A percentile compares a stretch with the other conserved stretches of the same genome.
These are phyloP conservation scores for Neurospora sp. DNA, from an alignment of 2,329 filamentous ascomycete genomes.

Conservation along the genomic window DNA sequence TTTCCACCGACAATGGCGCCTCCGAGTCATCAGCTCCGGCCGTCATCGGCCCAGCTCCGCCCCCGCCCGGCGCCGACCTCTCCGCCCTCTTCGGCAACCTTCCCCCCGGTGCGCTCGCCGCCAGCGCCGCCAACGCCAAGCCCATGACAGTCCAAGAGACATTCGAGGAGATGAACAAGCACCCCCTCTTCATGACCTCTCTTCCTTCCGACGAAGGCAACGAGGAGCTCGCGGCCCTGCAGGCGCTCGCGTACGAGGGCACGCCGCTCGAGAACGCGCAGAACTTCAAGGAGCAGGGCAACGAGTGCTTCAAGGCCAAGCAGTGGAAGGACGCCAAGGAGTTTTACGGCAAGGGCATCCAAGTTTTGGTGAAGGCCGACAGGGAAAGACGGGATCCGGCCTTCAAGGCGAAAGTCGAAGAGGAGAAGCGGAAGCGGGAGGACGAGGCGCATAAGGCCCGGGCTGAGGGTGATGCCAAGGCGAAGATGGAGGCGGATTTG, in stretches of 20 bases:
- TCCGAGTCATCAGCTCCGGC: conserved; percentile 1
- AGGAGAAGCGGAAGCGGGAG: conserved; percentile 26
- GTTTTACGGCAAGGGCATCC: conserved; percentile 82
- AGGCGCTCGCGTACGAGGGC: conserved; percentile 87
- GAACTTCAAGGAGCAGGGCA: conserved; percentile 86
- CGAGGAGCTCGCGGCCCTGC: conserved; percentile 72
- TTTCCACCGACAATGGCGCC: conserved; percentile 1
- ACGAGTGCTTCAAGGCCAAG: conserved; percentile 70
- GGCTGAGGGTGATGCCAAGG: neutral
- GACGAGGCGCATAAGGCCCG: neutral
- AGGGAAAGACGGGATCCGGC: conserved; percentile 48
- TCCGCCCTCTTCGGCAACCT: neutral
- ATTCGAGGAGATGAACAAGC: conserved; percentile 46
- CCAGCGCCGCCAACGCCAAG: conserved; percentile 25
- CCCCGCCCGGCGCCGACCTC: neutral
- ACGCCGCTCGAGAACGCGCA: conserved; percentile 71
- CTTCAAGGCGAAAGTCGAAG: conserved; percentile 20
- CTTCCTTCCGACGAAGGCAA: conserved; percentile 63
- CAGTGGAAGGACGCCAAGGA: conserved; percentile 77
- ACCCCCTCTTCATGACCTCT: conserved; percentile 92
- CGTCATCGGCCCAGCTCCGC: neutral
- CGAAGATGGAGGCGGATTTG: neutral
- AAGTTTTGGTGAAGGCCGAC: conserved; percentile 46
- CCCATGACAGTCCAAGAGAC: conserved; percentile 45
- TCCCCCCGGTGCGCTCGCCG: conserved; percentile 37